A percentile compares a stretch with the other conserved stretches of the same genome.
These are phyloP conservation scores for Leishmania gerbilli DNA, from an alignment of 208 protist species.

Conservation along the genomic window DNA sequence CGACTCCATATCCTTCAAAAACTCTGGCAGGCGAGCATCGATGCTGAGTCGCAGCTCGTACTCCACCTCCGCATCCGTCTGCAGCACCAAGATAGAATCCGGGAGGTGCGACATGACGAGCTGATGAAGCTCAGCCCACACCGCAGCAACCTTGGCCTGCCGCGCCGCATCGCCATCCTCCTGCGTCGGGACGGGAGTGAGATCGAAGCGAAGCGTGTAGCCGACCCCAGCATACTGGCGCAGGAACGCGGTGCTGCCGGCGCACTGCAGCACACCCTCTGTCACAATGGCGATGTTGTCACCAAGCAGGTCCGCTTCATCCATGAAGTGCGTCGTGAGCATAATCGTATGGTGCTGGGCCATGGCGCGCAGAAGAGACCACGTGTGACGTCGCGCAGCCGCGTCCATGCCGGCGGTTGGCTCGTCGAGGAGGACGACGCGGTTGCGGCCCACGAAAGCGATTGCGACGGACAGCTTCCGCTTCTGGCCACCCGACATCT, in stretches of 20 bases:
- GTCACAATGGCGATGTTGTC: slow-evolving; percentile 91
- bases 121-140: slow-evolving; percentile 32
- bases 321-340: slow-evolving; percentile 94
- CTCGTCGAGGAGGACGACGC: slow-evolving; percentile 86
- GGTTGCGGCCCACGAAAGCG: slow-evolving; percentile 75
- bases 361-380: slow-evolving; percentile 53
- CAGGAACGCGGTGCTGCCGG: slow-evolving; percentile 61
- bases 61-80: slow-evolving; percentile 41
- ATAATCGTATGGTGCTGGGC: slow-evolving; percentile 64
- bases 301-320: slow-evolving; percentile 95
- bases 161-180: slow-evolving; percentile 10
- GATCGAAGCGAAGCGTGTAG: slow-evolving; percentile 58
- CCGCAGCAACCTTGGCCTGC: slow-evolving; percentile 12
- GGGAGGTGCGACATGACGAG: slow-evolving; percentile 34
- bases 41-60: slow-evolving; percentile 41
- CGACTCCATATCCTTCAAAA: slow-evolving; percentile 46
- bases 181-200: slow-evolving; percentile 8
- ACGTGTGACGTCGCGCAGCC: slow-evolving; percentile 69
- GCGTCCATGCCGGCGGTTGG: slow-evolving; percentile 91
- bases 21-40: slow-evolving; percentile 30
- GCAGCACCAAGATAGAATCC: slow-evolving; percentile 13
- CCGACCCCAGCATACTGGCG: slow-evolving; percentile 52
- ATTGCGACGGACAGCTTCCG: slow-evolving; percentile 83
- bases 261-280: slow-evolving; percentile 54
- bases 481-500: slow-evolving; percentile 66